Evolutionary conservation across 2,329 filamentous ascomycete genomes (phyloP).

Genomic region (Neofusicoccum parvum): DNA sequence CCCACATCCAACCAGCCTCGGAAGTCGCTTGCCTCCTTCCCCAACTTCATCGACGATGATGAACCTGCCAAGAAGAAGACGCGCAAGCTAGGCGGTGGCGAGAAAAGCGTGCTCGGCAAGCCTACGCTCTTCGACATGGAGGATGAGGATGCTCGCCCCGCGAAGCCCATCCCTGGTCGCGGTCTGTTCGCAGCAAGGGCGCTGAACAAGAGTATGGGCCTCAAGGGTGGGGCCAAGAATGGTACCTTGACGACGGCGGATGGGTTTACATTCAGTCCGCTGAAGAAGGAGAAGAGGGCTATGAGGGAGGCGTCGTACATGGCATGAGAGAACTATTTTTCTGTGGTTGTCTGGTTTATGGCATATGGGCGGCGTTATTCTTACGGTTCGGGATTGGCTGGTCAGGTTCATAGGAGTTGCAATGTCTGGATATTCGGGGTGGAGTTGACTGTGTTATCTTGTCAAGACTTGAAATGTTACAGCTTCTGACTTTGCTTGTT

Average conservation of each 20-base stretch:
- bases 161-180: conserved; percentile 39
- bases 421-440: not conserved
- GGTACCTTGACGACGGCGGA: conserved; percentile 41
- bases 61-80: conserved; percentile 63
- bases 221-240: conserved; percentile 37
- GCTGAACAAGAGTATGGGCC: conserved; percentile 36
- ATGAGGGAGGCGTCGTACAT: conserved; percentile 20
- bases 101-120: conserved; percentile 27
- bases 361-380: not conserved
- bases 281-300: conserved; percentile 43
- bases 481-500: not conserved
- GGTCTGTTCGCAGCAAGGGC: conserved; percentile 41
- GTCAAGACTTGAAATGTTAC: not conserved
- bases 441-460: not conserved
- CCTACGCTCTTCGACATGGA: conserved; percentile 69
- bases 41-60: conserved; percentile 41
- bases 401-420: not conserved
- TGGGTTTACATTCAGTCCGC: conserved; percentile 41
- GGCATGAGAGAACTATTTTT: not conserved
- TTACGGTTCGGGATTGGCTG: not conserved
- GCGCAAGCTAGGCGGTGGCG: conserved; percentile 69
- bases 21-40: conserved; percentile 52
- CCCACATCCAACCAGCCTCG: conserved; percentile 35
- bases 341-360: not conserved
- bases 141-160: conserved; percentile 33